Evolutionary conservation across 495 filamentous ascomycete species (phyloP), one percentile per base, ranked within the genome.

Genomic region (Astrocystis sublimbata): DNA sequence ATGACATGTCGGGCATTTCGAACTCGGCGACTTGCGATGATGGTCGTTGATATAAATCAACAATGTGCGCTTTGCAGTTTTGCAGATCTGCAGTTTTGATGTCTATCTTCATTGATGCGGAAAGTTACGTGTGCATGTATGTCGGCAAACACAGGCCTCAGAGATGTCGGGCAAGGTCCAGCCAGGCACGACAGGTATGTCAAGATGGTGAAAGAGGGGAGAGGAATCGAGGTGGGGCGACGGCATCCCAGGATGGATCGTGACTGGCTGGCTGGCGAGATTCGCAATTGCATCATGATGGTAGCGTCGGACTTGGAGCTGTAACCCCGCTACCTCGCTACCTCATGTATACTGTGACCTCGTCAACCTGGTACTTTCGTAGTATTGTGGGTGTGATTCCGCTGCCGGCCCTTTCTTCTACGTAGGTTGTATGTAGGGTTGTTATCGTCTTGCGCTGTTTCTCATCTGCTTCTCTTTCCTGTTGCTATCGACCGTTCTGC

Each of bases 201-300:
- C 7, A 7, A 10, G 17, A 26, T 7, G 30, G 7, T 38, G 30
- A 17, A 31, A 38, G 50, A 53, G 28, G 28, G 50, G 30, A n/a
- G 51, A 31, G 24, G 30, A 15, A 35, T 28, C 33, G 5, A 40
- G 51, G 51, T 19, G 51, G 51, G 51, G 51, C 26, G 19, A n/a
- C 6, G 9, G n/a, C 1, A 51, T 35, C 30, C 0, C 6, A 21
- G 23, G 13, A 30, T 49, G 46, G 30, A 30, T 49, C 13, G 10
- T 49, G 13, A 49, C 15, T 49, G 46, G 46, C 17, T 28, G 19
- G 8, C 19, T 45, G 23, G 26, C 9, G 42, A 19, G 21, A 26
- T 19, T 47, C 7, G 45, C 12, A 30, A 49, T 49, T 49, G 46
- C 46, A 49, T 49, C 46, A 49, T 49, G 24, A n/a, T n/a, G 45